A percentile compares a stretch with the other conserved stretches of the same genome.
Conservation (phyloP, 129 eudicot genomes). For the Flaveria robusta region DNA sequence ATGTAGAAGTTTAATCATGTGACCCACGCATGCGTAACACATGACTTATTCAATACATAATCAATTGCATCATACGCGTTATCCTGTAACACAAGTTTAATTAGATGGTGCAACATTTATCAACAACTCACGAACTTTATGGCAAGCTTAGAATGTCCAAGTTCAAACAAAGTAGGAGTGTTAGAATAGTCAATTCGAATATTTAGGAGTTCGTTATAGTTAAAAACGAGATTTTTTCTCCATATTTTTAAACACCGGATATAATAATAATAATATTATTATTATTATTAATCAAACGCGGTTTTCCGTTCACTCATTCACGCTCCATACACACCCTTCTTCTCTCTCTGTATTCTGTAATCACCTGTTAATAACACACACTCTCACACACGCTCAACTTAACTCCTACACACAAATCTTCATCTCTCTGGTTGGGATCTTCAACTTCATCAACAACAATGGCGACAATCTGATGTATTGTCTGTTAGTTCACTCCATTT, state of each 20-base stretch:
- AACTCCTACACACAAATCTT: constrained; percentile 5
- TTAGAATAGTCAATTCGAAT: constrained; percentile 6
- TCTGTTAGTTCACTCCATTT: constrained; percentile 9
- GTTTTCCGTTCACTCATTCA: background rate
- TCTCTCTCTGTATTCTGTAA: constrained; percentile 23
- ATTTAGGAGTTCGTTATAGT: background rate
- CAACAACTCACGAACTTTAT: background rate
- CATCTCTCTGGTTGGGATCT: constrained; percentile 20
- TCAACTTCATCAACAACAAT: background rate
- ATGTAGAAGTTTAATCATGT: too few species aligned
- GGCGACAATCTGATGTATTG: background rate
- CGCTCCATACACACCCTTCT: background rate
- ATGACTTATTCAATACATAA: background rate
- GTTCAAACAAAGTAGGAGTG: background rate
- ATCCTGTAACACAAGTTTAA: background rate
- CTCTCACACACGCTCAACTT: background rate
- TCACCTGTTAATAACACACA: constrained; percentile 23
- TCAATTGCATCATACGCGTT: too few species aligned
- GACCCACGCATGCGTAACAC: background rate
- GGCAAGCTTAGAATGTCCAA: background rate
- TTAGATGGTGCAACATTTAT: background rate
- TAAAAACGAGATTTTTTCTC: background rate
- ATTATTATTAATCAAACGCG: background rate
- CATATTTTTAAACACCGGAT: too few species aligned
- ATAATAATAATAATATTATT: too few species aligned